Percentiles rank a stretch among this genome's conserved stretches.
Conservation (phyloP, 1,139 yeast species). For the Lodderomyces oxycetoniae region DNA sequence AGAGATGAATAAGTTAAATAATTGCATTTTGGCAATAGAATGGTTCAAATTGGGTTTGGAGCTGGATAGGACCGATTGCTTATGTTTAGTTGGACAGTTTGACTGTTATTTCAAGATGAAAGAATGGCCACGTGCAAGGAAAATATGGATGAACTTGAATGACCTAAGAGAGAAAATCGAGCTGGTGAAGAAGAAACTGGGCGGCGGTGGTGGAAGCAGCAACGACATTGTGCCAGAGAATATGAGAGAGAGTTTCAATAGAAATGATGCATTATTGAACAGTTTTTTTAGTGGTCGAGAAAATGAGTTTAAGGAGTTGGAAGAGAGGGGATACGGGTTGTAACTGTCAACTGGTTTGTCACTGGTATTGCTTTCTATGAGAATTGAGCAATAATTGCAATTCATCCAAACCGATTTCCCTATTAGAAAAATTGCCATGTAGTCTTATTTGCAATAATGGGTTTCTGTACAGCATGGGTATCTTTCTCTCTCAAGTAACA, state of each 20-base stretch:
- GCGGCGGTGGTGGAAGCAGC: neutral
- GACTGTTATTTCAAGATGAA: conserved; percentile 43
- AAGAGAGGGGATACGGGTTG: neutral
- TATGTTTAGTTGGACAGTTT: conserved; percentile 71
- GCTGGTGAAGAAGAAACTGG: conserved; percentile 5
- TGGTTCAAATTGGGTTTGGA: conserved; percentile 86
- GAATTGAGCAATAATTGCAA: no score
- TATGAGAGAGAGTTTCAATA: conserved; percentile 21
- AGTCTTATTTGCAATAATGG: no score
- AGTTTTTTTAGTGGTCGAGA: conserved; percentile 32
- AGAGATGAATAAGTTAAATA: conserved; percentile 64
- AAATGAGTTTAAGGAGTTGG: conserved; percentile 13
- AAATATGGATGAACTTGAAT: conserved; percentile 25
- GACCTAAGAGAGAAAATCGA: conserved; percentile 19
- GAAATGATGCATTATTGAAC: conserved; percentile 23
- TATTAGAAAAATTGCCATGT: no score
- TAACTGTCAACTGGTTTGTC: no score
- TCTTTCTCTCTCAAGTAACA: no score
- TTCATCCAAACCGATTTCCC: no score
- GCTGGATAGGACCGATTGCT: conserved; percentile 43
- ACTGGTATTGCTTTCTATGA: no score
- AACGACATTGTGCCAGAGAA: conserved; percentile 20
- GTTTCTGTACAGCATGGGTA: no score
- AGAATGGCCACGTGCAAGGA: conserved; percentile 26
- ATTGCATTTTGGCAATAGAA: conserved; percentile 54